Percentiles rank a stretch among this genome's conserved stretches.
Evolutionary conservation across 345 rosid genomes (phyloP).

Genomic region (Excoecaria agallocha): DNA sequence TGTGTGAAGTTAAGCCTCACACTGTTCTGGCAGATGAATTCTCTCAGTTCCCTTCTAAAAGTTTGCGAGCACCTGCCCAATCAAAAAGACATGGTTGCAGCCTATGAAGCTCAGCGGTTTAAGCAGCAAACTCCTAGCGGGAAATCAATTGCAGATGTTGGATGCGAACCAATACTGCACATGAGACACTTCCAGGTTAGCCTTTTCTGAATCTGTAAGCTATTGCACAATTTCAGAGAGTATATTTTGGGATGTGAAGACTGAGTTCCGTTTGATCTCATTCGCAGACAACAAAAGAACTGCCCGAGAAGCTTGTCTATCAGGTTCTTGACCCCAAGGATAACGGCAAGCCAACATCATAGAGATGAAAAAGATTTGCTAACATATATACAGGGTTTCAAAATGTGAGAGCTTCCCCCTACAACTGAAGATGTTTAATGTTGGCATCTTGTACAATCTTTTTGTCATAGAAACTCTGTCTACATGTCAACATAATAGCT

Average conservation of each 20-base stretch:
- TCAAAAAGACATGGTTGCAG: constrained; percentile 33
- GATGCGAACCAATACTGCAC: constrained; percentile 94
- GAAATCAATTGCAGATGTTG: constrained; percentile 91
- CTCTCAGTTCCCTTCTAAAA: constrained; percentile 68
- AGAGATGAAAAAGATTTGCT: neutral
- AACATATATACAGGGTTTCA: neutral
- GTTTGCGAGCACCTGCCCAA: constrained; percentile 77
- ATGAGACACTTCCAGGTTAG: constrained; percentile 96
- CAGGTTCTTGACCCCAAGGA: constrained; percentile 38
- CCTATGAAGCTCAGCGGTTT: constrained; percentile 68
- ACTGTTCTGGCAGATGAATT: constrained; percentile 74
- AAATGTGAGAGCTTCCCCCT: neutral
- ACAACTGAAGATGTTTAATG: neutral
- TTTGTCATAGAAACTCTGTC: neutral
- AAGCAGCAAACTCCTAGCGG: constrained; percentile 64
- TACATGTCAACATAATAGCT: neutral
- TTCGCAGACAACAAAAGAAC: constrained; percentile 66
- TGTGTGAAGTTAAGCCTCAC: constrained; percentile 20
- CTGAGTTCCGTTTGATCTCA: constrained; percentile 11
- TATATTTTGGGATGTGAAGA: neutral
- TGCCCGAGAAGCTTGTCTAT: constrained; percentile 60
- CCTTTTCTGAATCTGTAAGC: neutral
- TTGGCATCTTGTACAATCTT: neutral
- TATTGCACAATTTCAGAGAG: neutral
- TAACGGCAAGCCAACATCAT: constrained; percentile 2